Base-by-base conservation (phyloP, 1,139 yeast species). In the Diutina siamensis region DNA sequence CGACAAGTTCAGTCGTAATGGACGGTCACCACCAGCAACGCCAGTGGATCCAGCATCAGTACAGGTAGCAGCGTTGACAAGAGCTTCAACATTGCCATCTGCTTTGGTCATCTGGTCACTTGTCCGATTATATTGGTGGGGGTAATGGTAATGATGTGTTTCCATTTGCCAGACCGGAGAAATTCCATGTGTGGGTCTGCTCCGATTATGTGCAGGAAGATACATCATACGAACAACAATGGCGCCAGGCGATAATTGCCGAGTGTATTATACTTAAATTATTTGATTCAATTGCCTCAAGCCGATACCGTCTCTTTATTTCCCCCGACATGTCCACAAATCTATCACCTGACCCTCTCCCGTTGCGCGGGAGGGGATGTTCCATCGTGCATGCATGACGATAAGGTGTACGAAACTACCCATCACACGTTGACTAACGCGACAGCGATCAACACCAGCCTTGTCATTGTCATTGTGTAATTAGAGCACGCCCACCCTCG, bases 51-150 rank as follows among this genome's bases (percentile, higher is more conserved):
- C 42, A 1, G 12, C 9, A 4, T 15, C n/a, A 32, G 22, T 18
- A 25, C 31, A 18, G 21, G 28, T 38, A 13, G 42, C 42, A 17
- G 42, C 42, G 13, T 38, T 38, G n/a, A 38, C 31, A 15, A 38
- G 28, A 8, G 42, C 42, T 20, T 38, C 42, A 17, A 38, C 32
- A 27, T 38, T 38, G n/a, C 42, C 42, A n/a, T 38, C 33, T 19
- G 42, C 42, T 25, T 38, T 38, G 22, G 42, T 38, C 42, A 38
- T 38, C 15, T 31, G 34, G 5, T 10, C 12, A 4, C 12, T 10
- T 12, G 4, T 31, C 34, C 34, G 34, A n/a, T 10, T 4, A 31
- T 15, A 13, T 9, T 12, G 34, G 34, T 12, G 34, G 34, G 10
- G 4, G 15, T 32, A 5, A 5, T 15, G 5, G 34, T 32, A 4